Evolutionary conservation across 495 filamentous ascomycete species (phyloP).

Genomic region (Daldinia bambusicola): DNA sequence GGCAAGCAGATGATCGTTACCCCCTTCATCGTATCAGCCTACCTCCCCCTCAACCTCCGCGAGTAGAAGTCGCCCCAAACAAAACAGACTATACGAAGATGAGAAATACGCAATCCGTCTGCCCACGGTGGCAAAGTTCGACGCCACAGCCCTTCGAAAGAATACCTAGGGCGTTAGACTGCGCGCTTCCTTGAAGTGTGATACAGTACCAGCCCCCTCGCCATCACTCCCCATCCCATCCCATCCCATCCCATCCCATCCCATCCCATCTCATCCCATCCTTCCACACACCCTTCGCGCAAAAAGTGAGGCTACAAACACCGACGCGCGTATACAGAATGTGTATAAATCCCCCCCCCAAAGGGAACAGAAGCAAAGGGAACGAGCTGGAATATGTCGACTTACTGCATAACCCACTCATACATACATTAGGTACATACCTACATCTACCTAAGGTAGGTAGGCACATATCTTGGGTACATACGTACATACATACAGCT

Average conservation of each 20-base stretch:
- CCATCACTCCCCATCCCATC: neutral
- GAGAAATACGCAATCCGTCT: constrained; percentile 18
- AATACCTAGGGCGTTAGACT: constrained; percentile 15
- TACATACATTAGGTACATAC: neutral
- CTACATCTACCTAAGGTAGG: too few species aligned
- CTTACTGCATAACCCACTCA: neutral
- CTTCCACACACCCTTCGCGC: too few species aligned
- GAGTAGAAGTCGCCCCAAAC: neutral
- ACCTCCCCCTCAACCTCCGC: neutral
- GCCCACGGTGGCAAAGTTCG: constrained; percentile 39
- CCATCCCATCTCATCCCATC: neutral
- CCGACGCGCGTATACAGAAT: constrained; percentile 3
- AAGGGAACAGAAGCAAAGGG: neutral
- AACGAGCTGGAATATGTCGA: neutral
- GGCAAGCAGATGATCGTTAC: constrained; percentile 1
- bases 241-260: neutral
- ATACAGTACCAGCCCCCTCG: constrained; percentile 23
- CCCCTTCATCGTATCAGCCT: neutral
- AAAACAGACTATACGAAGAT: neutral
- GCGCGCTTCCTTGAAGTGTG: constrained; percentile 8
- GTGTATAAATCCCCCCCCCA: too few species aligned
- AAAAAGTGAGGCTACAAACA: neutral
- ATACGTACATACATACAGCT: constrained; percentile 9
- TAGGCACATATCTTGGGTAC: neutral
- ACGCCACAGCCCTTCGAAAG: constrained; percentile 21